phyloP scores from a whole-genome alignment of 2,329 filamentous ascomycete species.

The Xylariaceae sp. region DNA sequence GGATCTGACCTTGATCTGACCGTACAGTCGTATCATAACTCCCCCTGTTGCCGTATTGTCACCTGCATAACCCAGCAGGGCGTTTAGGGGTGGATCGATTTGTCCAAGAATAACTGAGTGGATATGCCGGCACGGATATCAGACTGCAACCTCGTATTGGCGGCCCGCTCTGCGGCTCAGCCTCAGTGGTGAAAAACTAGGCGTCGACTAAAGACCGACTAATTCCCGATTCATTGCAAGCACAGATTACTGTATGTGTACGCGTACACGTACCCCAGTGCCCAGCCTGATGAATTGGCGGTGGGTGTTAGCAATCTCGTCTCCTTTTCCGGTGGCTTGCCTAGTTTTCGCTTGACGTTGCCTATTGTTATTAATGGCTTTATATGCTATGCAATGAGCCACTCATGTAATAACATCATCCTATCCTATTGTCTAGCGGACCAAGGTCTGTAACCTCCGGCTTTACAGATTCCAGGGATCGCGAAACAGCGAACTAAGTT shows the following conservation, averaged over 20 bases:
- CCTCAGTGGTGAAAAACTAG: background rate
- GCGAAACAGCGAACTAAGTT: background rate
- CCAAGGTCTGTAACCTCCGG: background rate
- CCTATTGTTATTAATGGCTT: background rate
- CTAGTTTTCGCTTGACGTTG: background rate
- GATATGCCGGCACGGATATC: background rate
- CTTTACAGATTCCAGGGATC: background rate
- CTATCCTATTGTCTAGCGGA: background rate
- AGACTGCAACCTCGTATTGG: background rate
- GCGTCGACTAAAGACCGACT: background rate
- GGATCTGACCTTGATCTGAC: conserved; percentile 27
- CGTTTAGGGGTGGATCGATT: background rate
- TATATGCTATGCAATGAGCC: background rate
- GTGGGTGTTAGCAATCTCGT: too few relatives aligned
- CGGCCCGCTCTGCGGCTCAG: background rate
- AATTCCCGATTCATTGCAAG: background rate
- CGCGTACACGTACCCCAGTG: background rate
- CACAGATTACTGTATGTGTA: too few relatives aligned
- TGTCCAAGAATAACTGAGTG: background rate
- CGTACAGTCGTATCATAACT: conserved; percentile 20
- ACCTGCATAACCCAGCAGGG: background rate
- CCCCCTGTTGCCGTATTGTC: background rate
- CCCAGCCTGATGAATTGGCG: background rate
- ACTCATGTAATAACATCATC: background rate
- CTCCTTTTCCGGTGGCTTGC: background rate